These are phyloP conservation scores for Plasmodium vinckei DNA, from an alignment of 169 alveolate species.

Conservation along the genomic window DNA sequence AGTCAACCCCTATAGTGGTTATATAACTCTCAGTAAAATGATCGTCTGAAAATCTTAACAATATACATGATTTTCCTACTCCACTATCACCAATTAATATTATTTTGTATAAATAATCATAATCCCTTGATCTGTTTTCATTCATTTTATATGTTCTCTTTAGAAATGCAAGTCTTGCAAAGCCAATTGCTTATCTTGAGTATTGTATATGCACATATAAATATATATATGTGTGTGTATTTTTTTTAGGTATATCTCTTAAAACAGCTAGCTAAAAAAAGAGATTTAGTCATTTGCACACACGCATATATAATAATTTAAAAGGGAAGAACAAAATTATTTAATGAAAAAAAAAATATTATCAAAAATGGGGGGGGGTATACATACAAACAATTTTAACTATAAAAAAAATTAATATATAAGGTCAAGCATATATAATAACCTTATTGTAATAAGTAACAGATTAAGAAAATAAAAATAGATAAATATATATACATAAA, in stretches of 20 bases:
- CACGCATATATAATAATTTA: neutral
- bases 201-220: neutral
- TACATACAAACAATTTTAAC: too few species aligned
- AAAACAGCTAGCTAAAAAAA: too few species aligned
- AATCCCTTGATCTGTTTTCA: slow-evolving; percentile 60
- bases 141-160: slow-evolving; percentile 11
- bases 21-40: slow-evolving; percentile 91
- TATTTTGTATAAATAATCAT: slow-evolving; percentile 96
- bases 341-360: too few species aligned
- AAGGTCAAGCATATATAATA: too few species aligned
- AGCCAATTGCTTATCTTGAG: neutral
- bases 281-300: neutral
- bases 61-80: slow-evolving; percentile 97
- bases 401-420: too few species aligned
- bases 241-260: too few species aligned
- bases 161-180: neutral
- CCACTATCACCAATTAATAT: slow-evolving; percentile 98
- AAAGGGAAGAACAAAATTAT: too few species aligned
- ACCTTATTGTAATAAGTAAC: too few species aligned
- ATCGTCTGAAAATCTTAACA: slow-evolving; percentile 96
- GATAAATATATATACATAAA: slow-evolving; percentile 1
- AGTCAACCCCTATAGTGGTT: slow-evolving; percentile 92
- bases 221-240: neutral
- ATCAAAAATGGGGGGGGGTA: too few species aligned
- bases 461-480: neutral